phyloP scores from a whole-genome alignment of 1,284 basidiomycete species.

The Amylostereum chailletii region DNA sequence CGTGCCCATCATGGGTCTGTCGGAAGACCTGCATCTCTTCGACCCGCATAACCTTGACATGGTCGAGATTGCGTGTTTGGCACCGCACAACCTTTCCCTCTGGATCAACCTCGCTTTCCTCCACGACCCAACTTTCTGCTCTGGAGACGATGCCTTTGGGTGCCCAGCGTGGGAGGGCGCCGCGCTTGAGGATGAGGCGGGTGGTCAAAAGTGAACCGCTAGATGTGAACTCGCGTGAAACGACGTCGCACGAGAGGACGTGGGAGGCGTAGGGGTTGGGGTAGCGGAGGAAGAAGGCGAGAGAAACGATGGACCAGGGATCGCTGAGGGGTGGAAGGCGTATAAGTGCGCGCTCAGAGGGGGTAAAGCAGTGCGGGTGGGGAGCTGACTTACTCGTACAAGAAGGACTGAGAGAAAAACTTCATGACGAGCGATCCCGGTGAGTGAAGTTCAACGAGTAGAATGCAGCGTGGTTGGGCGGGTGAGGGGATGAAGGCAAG shows the following conservation, averaged over 20 bases:
- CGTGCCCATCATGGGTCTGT: slow-evolving; percentile 57
- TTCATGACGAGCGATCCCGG: slow-evolving; percentile 52
- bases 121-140: slow-evolving; percentile 81
- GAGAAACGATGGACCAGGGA: slow-evolving; percentile 84
- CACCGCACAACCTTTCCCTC: slow-evolving; percentile 62
- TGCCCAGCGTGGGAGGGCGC: slow-evolving; percentile 86
- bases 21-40: slow-evolving; percentile 64
- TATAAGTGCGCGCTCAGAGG: not conserved
- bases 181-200: slow-evolving; percentile 87
- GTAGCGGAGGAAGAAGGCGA: slow-evolving; percentile 94
- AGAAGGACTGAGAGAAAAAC: slow-evolving; percentile 73
- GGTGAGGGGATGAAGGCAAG: not conserved
- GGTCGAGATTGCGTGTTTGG: slow-evolving; percentile 72
- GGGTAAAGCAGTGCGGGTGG: not conserved
- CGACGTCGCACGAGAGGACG: slow-evolving; percentile 91
- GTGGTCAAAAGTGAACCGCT: slow-evolving; percentile 79
- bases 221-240: slow-evolving; percentile 70
- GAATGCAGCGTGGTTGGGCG: not conserved
- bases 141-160: slow-evolving; percentile 70
- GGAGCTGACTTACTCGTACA: slow-evolving; percentile 58
- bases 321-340: slow-evolving; percentile 43
- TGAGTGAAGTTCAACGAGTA: not conserved
- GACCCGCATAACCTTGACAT: slow-evolving; percentile 78
- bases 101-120: slow-evolving; percentile 86
- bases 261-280: slow-evolving; percentile 95